Conservation (phyloP, 176 grass and related monocot genomes). For the Neostapfia colusana region DNA sequence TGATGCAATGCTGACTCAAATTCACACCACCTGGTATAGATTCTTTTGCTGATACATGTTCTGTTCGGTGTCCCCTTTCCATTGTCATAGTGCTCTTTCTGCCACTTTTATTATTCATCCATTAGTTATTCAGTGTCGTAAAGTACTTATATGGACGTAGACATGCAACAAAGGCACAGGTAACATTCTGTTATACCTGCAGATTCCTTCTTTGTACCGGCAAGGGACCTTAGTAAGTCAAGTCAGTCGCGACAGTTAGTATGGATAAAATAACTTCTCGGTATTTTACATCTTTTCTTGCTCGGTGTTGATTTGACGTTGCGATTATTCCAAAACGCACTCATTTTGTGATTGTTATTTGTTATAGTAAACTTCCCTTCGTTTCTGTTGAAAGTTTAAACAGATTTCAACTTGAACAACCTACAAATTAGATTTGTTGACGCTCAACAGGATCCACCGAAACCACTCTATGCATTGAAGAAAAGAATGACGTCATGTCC, state of each 20-base stretch:
- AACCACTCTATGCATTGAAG: constrained; percentile 1
- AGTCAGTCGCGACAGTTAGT: not conserved
- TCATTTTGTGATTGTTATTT: not conserved
- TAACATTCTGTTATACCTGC: constrained; percentile 17
- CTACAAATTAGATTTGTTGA: not conserved
- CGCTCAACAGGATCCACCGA: not conserved
- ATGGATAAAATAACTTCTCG: not conserved
- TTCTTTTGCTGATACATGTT: constrained; percentile 43
- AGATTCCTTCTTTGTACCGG: not conserved
- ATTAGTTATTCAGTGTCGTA: constrained; percentile 19
- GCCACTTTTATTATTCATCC: not conserved
- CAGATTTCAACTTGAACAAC: not conserved
- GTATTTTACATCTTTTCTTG: not conserved
- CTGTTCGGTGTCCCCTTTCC: constrained; percentile 7
- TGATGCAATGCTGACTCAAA: constrained; percentile 69
- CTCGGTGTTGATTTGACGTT: not conserved
- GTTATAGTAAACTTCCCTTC: not conserved
- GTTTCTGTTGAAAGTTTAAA: not conserved
- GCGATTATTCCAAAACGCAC: not conserved
- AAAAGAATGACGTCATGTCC: not conserved
- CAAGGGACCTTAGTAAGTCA: not conserved
- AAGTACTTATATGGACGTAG: constrained; percentile 31
- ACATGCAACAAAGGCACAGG: constrained; percentile 30
- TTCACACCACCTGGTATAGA: constrained; percentile 44
- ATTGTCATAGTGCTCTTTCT: constrained; percentile 21